Evolutionary conservation across 192 early-diverging fungal genomes (phyloP), one percentile per base, ranked within the genome.

Genomic region (Oehlia diaphana): DNA sequence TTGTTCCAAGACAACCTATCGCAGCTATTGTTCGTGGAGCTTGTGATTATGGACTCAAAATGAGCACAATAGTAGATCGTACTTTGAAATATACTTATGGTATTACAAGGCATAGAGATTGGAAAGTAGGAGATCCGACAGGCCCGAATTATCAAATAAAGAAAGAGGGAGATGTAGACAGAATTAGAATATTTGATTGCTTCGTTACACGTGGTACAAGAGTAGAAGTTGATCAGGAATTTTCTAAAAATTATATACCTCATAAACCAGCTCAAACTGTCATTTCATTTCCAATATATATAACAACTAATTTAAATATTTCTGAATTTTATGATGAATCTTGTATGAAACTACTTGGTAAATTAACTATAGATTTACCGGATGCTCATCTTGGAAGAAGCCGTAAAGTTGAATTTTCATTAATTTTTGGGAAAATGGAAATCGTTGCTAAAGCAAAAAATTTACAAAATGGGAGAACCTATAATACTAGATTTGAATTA

Each of bases 1-100:
- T 80, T 19, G 78, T 84, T n/a, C 87, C 88, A 16, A 86, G 82
- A 35, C 82, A 81, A 63, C 83, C 84, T 9, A 84, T 87, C 10
- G 44, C 87, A 47, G 84, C 88, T 69, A 28, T 39, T 37, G 28
- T 39, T 39, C 67, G 67, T 69, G 67, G 67, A 19, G 31, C 67
- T 37, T 31, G 28, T 19, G 31, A 69, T 19, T 69, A 28, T 4
- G 67, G 67, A 19, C 67, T 69, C 1, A 13, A 69, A 28, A 69
- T 69, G 31, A 69, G 31, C 8, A 31, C 67, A 31, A 33, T 69
- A 31, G 31, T 37, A 33, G 37, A 31, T 31, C 67, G 67, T 2
- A 21, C 37, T 21, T 39, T 69, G 16, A 69, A 69, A 33, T n/a
- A 39, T 69, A 69, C 67, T 2, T 69, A 69, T 69, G 67, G 67